phyloP scores from a whole-genome alignment of 805 yeast genomes.

The Sungouiella thailandica region DNA sequence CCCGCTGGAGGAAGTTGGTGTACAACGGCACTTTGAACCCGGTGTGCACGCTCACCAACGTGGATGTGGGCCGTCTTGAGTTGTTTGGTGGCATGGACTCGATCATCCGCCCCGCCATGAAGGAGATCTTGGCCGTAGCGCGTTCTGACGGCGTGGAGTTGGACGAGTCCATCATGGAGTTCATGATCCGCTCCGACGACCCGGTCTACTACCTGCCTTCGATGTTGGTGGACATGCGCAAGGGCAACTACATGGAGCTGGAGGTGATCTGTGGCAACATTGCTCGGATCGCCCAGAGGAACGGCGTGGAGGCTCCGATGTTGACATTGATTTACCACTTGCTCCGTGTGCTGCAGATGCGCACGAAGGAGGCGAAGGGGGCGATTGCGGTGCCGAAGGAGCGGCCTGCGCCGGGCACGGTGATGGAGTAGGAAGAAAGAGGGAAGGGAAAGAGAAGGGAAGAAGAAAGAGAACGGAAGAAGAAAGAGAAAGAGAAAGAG shows the following conservation, averaged over 20 bases:
- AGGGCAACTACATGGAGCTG: conserved; percentile 34
- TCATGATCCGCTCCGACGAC: conserved; percentile 19
- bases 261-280: conserved; percentile 40
- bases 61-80: conserved; percentile 51
- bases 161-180: conserved; percentile 15
- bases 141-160: conserved; percentile 22
- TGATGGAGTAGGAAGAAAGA: too few relatives aligned
- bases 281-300: conserved; percentile 32
- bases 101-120: conserved; percentile 16
- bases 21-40: conserved; percentile 69
- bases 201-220: conserved; percentile 39
- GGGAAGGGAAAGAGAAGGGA: too few relatives aligned
- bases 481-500: too few relatives aligned
- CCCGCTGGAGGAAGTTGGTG: conserved; percentile 63
- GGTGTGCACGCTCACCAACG: conserved; percentile 50
- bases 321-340: conserved; percentile 19
- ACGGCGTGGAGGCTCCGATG: conserved; percentile 27
- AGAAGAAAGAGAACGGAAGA: too few relatives aligned
- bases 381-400: conserved; percentile 17
- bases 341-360: conserved; percentile 17
- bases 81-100: conserved; percentile 17
- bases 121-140: conserved; percentile 19
- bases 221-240: conserved; percentile 35
- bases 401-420: conserved; percentile 15
- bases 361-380: conserved; percentile 17